Evolutionary conservation across 495 filamentous ascomycete species (phyloP).

Genomic region (Penicillium tannophilum): DNA sequence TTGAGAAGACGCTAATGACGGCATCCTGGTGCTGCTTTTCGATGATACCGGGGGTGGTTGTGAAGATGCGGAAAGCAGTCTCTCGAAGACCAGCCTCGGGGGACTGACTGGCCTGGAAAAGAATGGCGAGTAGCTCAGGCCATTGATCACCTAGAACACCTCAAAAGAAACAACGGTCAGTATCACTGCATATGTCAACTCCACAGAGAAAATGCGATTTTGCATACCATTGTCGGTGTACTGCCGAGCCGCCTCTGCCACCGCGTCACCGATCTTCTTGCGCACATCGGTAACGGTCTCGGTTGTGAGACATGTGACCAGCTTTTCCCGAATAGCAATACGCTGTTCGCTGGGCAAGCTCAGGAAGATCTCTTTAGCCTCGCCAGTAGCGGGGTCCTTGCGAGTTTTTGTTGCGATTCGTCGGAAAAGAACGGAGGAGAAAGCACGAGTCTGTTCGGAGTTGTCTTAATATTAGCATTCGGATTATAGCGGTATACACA

Average conservation of each 20-base stretch:
- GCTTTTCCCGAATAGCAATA: constrained; percentile 74
- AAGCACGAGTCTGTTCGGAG: constrained; percentile 69
- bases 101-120: constrained; percentile 88
- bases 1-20: constrained; percentile 80
- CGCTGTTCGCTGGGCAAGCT: constrained; percentile 71
- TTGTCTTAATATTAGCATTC: not conserved
- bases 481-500: not conserved
- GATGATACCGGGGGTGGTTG: constrained; percentile 93
- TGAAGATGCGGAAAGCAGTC: constrained; percentile 89
- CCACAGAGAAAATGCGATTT: constrained; percentile 16
- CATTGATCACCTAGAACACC: constrained; percentile 70
- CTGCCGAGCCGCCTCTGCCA: constrained; percentile 92
- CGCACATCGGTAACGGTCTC: constrained; percentile 73
- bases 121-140: constrained; percentile 82
- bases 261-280: constrained; percentile 95
- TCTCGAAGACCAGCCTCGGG: constrained; percentile 80
- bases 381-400: constrained; percentile 69
- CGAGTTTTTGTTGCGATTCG: constrained; percentile 85
- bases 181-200: constrained; percentile 12
- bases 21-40: constrained; percentile 87
- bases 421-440: constrained; percentile 92
- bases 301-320: constrained; percentile 71
- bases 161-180: constrained; percentile 20
- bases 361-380: constrained; percentile 80
- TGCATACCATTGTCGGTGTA: constrained; percentile 85